Evolutionary conservation across 2,329 filamentous ascomycete species (phyloP).

Genomic region (Phyllosticta citrichinensis): DNA sequence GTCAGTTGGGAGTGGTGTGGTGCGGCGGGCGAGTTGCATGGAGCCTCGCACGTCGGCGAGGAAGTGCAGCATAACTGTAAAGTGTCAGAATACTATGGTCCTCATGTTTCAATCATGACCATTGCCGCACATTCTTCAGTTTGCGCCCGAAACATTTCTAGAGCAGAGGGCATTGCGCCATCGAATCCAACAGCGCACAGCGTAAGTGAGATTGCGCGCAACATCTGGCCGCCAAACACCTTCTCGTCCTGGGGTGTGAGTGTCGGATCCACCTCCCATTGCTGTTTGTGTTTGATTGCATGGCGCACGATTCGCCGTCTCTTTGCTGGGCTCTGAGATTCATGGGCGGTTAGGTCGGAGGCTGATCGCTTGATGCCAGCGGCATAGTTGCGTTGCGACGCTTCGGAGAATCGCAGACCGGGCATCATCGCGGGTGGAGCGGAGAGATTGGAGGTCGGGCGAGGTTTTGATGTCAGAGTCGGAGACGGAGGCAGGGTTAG

Average conservation of each 20-base stretch:
- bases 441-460: neutral
- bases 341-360: constrained; percentile 12
- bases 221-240: constrained; percentile 45
- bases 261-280: constrained; percentile 22
- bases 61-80: constrained; percentile 39
- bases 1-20: constrained; percentile 47
- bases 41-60: constrained; percentile 44
- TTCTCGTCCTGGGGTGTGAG: constrained; percentile 36
- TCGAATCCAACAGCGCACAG: constrained; percentile 46
- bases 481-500: neutral
- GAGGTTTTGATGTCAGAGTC: neutral
- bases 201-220: constrained; percentile 44
- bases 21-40: constrained; percentile 48
- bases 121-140: constrained; percentile 48
- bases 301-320: constrained; percentile 25
- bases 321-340: constrained; percentile 18
- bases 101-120: neutral
- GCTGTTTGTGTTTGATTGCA: constrained; percentile 24
- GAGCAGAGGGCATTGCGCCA: constrained; percentile 42
- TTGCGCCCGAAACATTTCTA: constrained; percentile 46
- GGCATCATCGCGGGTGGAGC: constrained; percentile 8
- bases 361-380: constrained; percentile 25
- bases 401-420: constrained; percentile 7
- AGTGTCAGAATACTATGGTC: neutral
- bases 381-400: constrained; percentile 4